Base-by-base conservation (phyloP, 2,329 filamentous ascomycete genomes). In the Sporothrix protearum region DNA sequence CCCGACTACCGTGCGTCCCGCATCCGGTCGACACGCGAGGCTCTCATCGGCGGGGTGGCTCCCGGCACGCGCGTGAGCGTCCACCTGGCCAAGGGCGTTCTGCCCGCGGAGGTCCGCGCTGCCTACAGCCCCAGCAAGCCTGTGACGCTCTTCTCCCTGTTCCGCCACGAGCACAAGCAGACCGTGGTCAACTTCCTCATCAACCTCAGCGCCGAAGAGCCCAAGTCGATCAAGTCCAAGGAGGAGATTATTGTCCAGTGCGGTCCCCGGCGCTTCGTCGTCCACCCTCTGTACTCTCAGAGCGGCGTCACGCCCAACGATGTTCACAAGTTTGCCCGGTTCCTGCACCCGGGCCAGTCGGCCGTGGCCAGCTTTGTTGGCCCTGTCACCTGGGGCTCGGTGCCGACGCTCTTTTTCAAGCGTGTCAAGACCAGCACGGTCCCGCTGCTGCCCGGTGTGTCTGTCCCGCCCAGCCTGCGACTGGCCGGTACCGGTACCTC, bases 301-400 rank as follows among this genome's bases (percentile, higher is more conserved):
- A 85, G 88, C n/a, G 95, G 94, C 71, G 93, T 91, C 78, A 97
- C 95, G 0, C 92, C 93, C 64, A 98, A 98, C 82, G 91, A 99
- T 78, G 94, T 99, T 16, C 94, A 98, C 86, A 99, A 99, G 81
- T 98, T 94, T 81, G 92, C 93, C 80, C 91, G 95, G 39, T 99
- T 89, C 83, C 83, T 98, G 6, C 94, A 98, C 80, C 94, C 96
- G 0, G 96, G 96, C 3, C 91, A 93, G 76, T 95, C 92, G 9
- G 92, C 92, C 3, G 91, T 98, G 30, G 96, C 94, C 8, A 92
- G 91, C 12, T 97, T 97, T 80, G 91, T 94, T 76, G 96, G 92
- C 0, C 96, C 96, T 1, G 83, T 98, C 8, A 96, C 91, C 2
- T 99, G 96, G 95, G 96, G 96, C 36, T 89, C 93, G 19, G 93